A percentile compares a stretch with the other conserved stretches of the same genome.
Conservation (phyloP, 768 basidiomycete genomes). For the Leccinum rimulosum region DNA sequence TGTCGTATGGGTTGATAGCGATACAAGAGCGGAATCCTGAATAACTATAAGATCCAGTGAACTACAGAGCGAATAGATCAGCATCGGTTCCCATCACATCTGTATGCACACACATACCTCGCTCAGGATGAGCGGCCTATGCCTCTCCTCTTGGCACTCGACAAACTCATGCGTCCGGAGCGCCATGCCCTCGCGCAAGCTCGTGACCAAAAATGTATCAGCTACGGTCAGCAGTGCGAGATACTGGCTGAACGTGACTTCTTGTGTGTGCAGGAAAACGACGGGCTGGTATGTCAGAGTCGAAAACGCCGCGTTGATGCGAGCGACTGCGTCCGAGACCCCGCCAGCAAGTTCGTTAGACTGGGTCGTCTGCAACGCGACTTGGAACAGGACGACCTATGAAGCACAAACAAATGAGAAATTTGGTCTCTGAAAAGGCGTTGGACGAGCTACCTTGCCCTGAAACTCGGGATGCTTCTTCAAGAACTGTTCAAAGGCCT, state of each 20-base stretch:
- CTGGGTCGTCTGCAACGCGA: slow-evolving; percentile 80
- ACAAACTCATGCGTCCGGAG: slow-evolving; percentile 78
- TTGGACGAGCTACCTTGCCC: slow-evolving; percentile 49
- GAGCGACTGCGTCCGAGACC: slow-evolving; percentile 69
- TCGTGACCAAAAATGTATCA: slow-evolving; percentile 83
- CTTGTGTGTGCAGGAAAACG: slow-evolving; percentile 81
- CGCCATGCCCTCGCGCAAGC: slow-evolving; percentile 87
- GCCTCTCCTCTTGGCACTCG: slow-evolving; percentile 72
- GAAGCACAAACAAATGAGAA: neutral
- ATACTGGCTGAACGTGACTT: slow-evolving; percentile 83
- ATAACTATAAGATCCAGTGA: slow-evolving; percentile 84
- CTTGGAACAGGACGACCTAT: slow-evolving; percentile 82
- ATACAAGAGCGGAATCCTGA: slow-evolving; percentile 86
- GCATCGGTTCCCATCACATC: neutral
- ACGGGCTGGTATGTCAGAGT: slow-evolving; percentile 86
- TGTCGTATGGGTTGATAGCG: slow-evolving; percentile 84
- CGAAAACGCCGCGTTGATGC: slow-evolving; percentile 81
- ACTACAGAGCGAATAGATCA: slow-evolving; percentile 38
- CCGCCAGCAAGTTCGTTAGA: slow-evolving; percentile 71
- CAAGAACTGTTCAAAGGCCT: slow-evolving; percentile 80
- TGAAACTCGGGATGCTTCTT: slow-evolving; percentile 78
- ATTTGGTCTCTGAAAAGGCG: neutral
- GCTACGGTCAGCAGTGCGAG: slow-evolving; percentile 78
- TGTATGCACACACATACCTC: slow-evolving; percentile 47
- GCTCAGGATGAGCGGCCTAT: slow-evolving; percentile 73